Base-by-base conservation (phyloP, 129 eudicot genomes). In the Chrysanthemum lavandulifolium region DNA sequence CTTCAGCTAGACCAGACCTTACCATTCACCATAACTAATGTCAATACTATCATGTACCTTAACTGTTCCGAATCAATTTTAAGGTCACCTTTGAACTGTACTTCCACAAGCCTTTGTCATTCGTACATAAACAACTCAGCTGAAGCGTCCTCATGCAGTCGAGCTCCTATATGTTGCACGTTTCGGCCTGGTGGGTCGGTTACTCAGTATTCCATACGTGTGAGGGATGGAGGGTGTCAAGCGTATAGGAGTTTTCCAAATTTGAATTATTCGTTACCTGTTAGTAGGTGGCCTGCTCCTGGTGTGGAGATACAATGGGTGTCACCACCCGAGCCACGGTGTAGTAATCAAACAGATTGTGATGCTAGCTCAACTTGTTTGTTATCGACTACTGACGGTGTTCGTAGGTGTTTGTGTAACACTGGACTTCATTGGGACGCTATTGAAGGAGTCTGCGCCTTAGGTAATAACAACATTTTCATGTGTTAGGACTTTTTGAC, bases 1-100 rank as follows among this genome's bases (percentile, higher is more conserved):
- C 81, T 93, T 71, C 92, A 90, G 59, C 92, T 93, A 48, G 77
- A 86, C 84, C 61, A 82, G n/a, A 58, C 84, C 52, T 65, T 82
- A 13, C 98, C 98, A 49, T 90, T 87, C 81, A 93, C 90, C 88
- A 80, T 93, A 66, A 87, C 97, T 57, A 79, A 88, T 51, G 84
- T 85, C 45, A 93, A 93, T 86, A 93, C 98, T 19, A 85, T 93
- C 59, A n/a, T 93, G 80, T 90, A 80, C 91, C 92, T 90, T 52
- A 93, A 90, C 79, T 90, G 97, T 71, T 50, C 89, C 36, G 60
- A 59, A 0, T 3, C 72, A 4, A 59, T 93, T 33, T 53, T 93
- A 10, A 19, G 61, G 60, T 87, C 97, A 3, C 98, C 98, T 27
- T 77, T 93, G 13, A 86, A 93, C 69, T 93, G 98, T 81, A 59